phyloP scores from a whole-genome alignment of 2,329 filamentous ascomycete species.

The Xylaria sp. region DNA sequence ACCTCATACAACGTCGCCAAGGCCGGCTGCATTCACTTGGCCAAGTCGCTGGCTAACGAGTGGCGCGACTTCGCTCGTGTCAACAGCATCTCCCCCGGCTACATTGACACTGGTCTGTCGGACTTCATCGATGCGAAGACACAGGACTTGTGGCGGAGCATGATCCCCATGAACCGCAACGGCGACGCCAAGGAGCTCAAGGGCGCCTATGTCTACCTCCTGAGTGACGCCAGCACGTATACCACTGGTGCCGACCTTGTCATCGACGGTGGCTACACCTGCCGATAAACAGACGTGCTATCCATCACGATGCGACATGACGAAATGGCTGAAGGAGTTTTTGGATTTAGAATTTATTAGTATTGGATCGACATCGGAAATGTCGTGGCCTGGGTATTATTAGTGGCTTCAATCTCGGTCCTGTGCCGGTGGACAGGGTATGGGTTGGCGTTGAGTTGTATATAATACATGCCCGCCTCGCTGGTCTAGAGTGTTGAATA shows the following conservation, averaged over 20 bases:
- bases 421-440: not conserved
- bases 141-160: slow-evolving; percentile 31
- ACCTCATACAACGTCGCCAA: slow-evolving; percentile 58
- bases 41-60: slow-evolving; percentile 48
- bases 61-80: slow-evolving; percentile 59
- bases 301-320: slow-evolving; percentile 1
- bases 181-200: slow-evolving; percentile 61
- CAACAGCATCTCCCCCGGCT: slow-evolving; percentile 58
- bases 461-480: not conserved
- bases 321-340: slow-evolving; percentile 1
- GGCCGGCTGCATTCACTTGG: slow-evolving; percentile 42
- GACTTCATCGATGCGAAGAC: slow-evolving; percentile 39
- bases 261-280: slow-evolving; percentile 63
- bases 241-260: slow-evolving; percentile 67
- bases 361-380: not conserved
- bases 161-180: slow-evolving; percentile 44
- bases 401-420: not conserved
- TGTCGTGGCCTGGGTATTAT: not conserved
- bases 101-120: slow-evolving; percentile 43
- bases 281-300: slow-evolving; percentile 17
- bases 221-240: slow-evolving; percentile 69
- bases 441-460: not conserved
- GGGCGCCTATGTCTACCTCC: slow-evolving; percentile 69
- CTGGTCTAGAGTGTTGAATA: not conserved
- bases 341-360: not conserved